These are phyloP conservation scores for Poterioochromonas sp. DNA, from an alignment of 352 stramenopile species.

Conservation along the genomic window DNA sequence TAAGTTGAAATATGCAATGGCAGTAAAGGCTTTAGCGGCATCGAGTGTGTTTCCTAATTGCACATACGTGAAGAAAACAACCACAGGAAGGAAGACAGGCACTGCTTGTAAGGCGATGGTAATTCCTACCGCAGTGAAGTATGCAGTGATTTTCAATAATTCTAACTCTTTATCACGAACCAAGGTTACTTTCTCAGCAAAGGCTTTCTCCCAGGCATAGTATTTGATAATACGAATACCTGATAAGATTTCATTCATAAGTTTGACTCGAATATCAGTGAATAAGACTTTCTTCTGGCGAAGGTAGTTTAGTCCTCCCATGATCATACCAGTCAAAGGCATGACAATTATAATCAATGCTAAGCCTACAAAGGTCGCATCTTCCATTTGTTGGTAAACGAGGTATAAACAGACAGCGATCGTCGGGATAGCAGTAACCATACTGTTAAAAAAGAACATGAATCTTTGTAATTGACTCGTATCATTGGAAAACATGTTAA, in stretches of 20 bases:
- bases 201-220: slow-evolving; percentile 49
- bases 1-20: slow-evolving; percentile 60
- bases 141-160: slow-evolving; percentile 36
- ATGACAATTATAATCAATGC: slow-evolving; percentile 27
- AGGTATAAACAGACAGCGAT: slow-evolving; percentile 44
- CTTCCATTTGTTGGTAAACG: slow-evolving; percentile 31
- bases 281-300: slow-evolving; percentile 11
- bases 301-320: slow-evolving; percentile 38
- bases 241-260: slow-evolving; percentile 40
- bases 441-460: slow-evolving; percentile 39
- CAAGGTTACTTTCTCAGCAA: slow-evolving; percentile 39
- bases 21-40: slow-evolving; percentile 60
- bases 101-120: slow-evolving; percentile 41
- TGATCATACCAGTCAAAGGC: slow-evolving; percentile 27
- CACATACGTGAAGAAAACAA: slow-evolving; percentile 38
- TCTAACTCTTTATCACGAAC: slow-evolving; percentile 44
- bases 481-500: slow-evolving; percentile 49
- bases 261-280: slow-evolving; percentile 34
- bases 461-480: slow-evolving; percentile 41
- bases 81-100: slow-evolving; percentile 44
- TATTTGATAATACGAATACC: slow-evolving; percentile 50
- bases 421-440: slow-evolving; percentile 4
- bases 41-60: background rate
- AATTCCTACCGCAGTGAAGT: slow-evolving; percentile 25
- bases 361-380: slow-evolving; percentile 40